Base-by-base conservation (phyloP, 306 rosid genomes). In the Heteromeles arbutifolia region DNA sequence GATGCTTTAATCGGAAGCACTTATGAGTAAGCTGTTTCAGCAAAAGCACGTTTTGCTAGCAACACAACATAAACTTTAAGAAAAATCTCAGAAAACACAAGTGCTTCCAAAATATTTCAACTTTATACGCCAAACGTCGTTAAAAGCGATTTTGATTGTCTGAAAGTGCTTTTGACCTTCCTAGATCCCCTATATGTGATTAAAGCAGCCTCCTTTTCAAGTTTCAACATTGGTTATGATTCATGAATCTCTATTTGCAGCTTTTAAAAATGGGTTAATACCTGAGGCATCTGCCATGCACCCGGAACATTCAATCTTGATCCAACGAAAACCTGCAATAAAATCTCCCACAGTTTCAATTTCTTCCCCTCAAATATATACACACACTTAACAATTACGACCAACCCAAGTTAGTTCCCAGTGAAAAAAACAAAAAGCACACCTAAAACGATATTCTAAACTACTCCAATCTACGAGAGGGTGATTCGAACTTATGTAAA, bases 231-330 rank as follows among this genome's bases (percentile, higher is more conserved):
- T 52, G 44, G 7, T 11, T 18, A 26, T 57, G 50, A 19, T 24
- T 13, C 48, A 26, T 57, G 50, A 19, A 44, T 13, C 48, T 24
- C 17, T 14, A 44, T 50, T 50, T 11, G 12, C 14, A 62, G 13
- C 22, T 25, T 4, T 18, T 1, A 65, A 37, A 34, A 65, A 41
- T 63, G 53, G 24, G 34, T 32, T 24, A n/a, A 54, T 84, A 91
- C 98, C 98, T 92, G 98, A 85, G 98, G 98, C 98, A 95, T 95
- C 89, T 95, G 98, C 98, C 98, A 95, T 83, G 97, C 98, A 86
- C 98, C 98, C 7, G 98, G 98, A 84, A 95, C 97, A 84, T 95
- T 95, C 87, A 95, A 84, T 77, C 91, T 90, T 52, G 98, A 95
- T 45, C 92, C 98, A 71, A 95, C 98, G 54, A 95, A 95, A 75